Percentiles rank a stretch among this genome's conserved stretches.
Conservation (phyloP, 345 rosid genomes). For the Citrus mangshanensis region DNA sequence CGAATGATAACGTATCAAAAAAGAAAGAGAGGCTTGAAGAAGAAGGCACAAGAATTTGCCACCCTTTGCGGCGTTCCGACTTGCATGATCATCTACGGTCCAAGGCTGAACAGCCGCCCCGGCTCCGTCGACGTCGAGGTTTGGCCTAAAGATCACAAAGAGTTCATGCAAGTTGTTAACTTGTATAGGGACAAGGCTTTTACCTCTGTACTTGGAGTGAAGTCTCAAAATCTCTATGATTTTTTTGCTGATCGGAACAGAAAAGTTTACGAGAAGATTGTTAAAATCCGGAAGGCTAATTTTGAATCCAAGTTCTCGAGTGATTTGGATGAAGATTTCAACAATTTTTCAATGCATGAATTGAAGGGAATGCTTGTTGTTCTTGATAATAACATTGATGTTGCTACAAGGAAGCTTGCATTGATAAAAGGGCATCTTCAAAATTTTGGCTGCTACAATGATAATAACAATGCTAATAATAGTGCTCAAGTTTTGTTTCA, state of each 20-base stretch:
- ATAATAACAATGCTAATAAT: background rate
- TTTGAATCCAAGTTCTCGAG: background rate
- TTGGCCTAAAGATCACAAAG: slow-evolving; percentile 22
- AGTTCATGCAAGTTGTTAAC: slow-evolving; percentile 24
- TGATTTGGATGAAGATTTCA: background rate
- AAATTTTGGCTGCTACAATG: no score
- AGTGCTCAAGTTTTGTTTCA: background rate
- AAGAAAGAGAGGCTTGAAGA: slow-evolving; percentile 31
- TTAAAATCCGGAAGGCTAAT: background rate
- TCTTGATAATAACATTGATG: slow-evolving; percentile 2
- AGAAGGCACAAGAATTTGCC: slow-evolving; percentile 24
- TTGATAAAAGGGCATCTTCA: slow-evolving; percentile 3
- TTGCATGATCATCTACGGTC: slow-evolving; percentile 34
- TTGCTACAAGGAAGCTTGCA: background rate
- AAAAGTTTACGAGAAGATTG: background rate
- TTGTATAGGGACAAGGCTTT: slow-evolving; percentile 21
- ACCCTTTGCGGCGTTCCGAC: slow-evolving; percentile 30
- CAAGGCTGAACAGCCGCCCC: background rate
- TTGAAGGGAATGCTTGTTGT: background rate
- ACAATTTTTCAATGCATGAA: background rate
- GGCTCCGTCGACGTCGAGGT: slow-evolving; percentile 18
- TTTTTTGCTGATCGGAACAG: background rate
- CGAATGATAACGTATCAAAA: slow-evolving; percentile 34
- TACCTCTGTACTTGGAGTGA: slow-evolving; percentile 11
- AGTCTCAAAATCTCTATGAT: slow-evolving; percentile 18